A percentile compares a stretch with the other conserved stretches of the same genome.
These are phyloP conservation scores for Lecanicillium sp. DNA, from an alignment of 2,329 filamentous ascomycete genomes.

Conservation along the genomic window DNA sequence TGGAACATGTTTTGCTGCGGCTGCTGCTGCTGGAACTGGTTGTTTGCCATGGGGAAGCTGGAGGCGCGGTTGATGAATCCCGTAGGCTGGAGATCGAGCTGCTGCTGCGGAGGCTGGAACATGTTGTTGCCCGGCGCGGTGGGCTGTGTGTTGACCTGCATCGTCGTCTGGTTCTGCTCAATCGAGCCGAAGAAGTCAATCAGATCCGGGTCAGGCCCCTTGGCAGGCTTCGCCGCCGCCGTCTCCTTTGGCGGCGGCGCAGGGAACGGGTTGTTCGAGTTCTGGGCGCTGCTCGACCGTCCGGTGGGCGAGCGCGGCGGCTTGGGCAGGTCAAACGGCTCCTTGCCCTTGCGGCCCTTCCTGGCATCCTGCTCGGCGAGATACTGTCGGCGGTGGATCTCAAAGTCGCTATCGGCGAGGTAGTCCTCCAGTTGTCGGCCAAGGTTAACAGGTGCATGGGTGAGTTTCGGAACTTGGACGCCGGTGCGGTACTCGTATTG, in stretches of 20 bases:
- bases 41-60: slow-evolving; percentile 19
- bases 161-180: slow-evolving; percentile 76
- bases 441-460: slow-evolving; percentile 90
- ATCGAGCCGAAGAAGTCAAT: slow-evolving; percentile 96
- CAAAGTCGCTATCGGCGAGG: slow-evolving; percentile 89
- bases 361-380: slow-evolving; percentile 76
- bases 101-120: slow-evolving; percentile 23
- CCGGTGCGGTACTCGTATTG: slow-evolving; percentile 89
- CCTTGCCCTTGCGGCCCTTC: slow-evolving; percentile 39
- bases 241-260: slow-evolving; percentile 22
- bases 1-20: slow-evolving; percentile 26
- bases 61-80: slow-evolving; percentile 6
- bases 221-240: slow-evolving; percentile 45
- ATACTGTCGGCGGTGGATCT: slow-evolving; percentile 87
- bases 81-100: slow-evolving; percentile 18
- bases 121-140: slow-evolving; percentile 26
- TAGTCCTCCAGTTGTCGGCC: slow-evolving; percentile 90
- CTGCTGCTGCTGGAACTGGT: slow-evolving; percentile 28
- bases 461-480: slow-evolving; percentile 91
- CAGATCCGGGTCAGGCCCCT: slow-evolving; percentile 67
- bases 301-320: slow-evolving; percentile 26
- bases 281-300: slow-evolving; percentile 18
- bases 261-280: slow-evolving; percentile 39
- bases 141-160: slow-evolving; percentile 42
- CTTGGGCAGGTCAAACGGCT: slow-evolving; percentile 32